phyloP scores from a whole-genome alignment of 129 eudicot species.

The Escallonia herrerae region DNA sequence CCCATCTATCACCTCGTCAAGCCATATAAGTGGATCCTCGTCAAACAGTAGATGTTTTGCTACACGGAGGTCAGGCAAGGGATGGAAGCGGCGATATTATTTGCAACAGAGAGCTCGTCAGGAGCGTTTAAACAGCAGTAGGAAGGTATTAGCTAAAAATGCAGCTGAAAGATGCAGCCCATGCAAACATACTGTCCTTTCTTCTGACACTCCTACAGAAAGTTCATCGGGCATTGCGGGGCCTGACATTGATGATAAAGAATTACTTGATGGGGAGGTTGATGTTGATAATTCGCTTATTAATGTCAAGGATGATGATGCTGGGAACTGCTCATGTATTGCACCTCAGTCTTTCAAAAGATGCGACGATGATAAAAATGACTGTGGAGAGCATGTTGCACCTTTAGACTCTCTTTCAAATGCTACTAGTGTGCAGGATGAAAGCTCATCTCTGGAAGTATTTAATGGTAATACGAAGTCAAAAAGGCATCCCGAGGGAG shows the following conservation, averaged over 20 bases:
- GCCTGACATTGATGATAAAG: constrained; percentile 30
- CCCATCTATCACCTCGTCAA: constrained; percentile 24
- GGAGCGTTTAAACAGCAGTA: constrained; percentile 64
- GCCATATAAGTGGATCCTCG: constrained; percentile 35
- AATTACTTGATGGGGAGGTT: constrained; percentile 24
- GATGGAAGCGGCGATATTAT: constrained; percentile 58
- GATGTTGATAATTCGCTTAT: constrained; percentile 12
- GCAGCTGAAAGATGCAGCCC: constrained; percentile 32
- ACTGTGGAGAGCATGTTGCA: constrained; percentile 12
- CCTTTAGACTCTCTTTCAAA: constrained; percentile 28
- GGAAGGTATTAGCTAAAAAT: constrained; percentile 29
- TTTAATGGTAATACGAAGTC: constrained; percentile 34
- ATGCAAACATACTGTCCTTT: constrained; percentile 23
- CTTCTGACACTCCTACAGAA: constrained; percentile 27
- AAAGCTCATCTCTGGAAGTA: constrained; percentile 28
- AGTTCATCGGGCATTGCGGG: constrained; percentile 25
- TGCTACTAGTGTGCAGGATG: constrained; percentile 24
- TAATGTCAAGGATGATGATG: constrained; percentile 16
- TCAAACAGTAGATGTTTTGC: constrained; percentile 41
- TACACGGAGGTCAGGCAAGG: constrained; percentile 41
- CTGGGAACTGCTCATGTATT: constrained; percentile 31
- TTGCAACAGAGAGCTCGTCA: constrained; percentile 79
- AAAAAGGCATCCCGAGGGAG: constrained; percentile 78
- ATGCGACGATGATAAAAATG: constrained; percentile 28
- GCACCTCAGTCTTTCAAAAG: constrained; percentile 20